Evolutionary conservation across 208 protist species (phyloP), one percentile per base, ranked within the genome.

Genomic region (Zelonia costaricensis): DNA sequence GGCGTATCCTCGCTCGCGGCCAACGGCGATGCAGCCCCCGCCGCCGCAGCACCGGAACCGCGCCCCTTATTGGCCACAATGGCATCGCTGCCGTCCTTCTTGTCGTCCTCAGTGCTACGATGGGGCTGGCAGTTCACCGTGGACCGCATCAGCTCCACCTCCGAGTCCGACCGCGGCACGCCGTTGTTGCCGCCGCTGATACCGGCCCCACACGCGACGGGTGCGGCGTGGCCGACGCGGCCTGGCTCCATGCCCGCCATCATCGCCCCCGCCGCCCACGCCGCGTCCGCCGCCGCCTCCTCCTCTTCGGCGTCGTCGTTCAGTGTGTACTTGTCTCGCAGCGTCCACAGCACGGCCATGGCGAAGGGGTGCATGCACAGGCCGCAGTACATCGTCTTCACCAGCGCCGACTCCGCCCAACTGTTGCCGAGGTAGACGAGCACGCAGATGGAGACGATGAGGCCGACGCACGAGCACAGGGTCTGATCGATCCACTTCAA

Each of bases 401-500:
- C 23, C 56, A 88, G 40, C 28, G 53, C 73, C 10, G 15, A 40
- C 39, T 61, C 22, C 33, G 66, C 51, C 78, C 82, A 84, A 18
- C 82, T 18, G 56, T 88, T 82, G 43, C 77, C 78, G 5, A 84
- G n/a, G 12, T 36, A 25, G 8, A 78, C 30, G 35, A 85, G 60
- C 59, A 89, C 52, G 7, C 74, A 10, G 48, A 89, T 53, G n/a
- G 62, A 66, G 16, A 66, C 42, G 22, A 76, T 15, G 18, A 69
- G 76, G 3, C 79, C 83, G n/a, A 90, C 72, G 38, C 70, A 71
- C 20, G 51, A 62, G 38, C 57, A 84, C 38, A 84, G 22, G 1
- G 71, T 74, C 64, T 86, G 72, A 45, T 73, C 74, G 13, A 86
- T 83, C 79, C 82, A 89, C 68, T 89, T 89, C n/a, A 80, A 27